A percentile compares a stretch with the other conserved stretches of the same genome.
These are phyloP conservation scores for Penicillium sp. DNA, from an alignment of 2,329 filamentous ascomycete genomes.

Conservation along the genomic window DNA sequence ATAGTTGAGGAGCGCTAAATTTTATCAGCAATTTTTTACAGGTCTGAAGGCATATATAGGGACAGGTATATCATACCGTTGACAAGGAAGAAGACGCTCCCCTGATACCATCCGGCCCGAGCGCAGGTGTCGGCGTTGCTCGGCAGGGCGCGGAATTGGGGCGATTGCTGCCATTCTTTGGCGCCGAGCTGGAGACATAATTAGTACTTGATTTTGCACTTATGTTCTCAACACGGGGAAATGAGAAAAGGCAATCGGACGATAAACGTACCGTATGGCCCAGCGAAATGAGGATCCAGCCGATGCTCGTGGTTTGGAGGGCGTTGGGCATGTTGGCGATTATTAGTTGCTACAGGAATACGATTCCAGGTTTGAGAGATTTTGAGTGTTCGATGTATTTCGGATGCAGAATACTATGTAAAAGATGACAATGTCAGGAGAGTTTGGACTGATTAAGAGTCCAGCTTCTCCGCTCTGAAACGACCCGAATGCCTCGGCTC, in stretches of 20 bases:
- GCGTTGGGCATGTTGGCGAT: slow-evolving; percentile 16
- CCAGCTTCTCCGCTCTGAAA: background rate
- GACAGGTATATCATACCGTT: slow-evolving; percentile 20
- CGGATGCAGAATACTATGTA: background rate
- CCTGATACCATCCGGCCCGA: slow-evolving; percentile 33
- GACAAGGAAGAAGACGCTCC: slow-evolving; percentile 30
- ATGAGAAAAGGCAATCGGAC: background rate
- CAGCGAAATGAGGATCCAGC: slow-evolving; percentile 26
- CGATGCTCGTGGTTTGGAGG: slow-evolving; percentile 21
- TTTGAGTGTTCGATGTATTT: no score
- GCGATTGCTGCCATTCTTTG: slow-evolving; percentile 27
- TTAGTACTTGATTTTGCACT: slow-evolving; percentile 1
- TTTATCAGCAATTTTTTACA: background rate
- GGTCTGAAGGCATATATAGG: background rate
- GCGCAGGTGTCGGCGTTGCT: slow-evolving; percentile 30
- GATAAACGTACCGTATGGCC: slow-evolving; percentile 24
- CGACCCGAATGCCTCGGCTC: slow-evolving; percentile 1
- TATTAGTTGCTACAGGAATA: background rate
- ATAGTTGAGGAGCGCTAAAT: slow-evolving; percentile 19
- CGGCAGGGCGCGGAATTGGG: slow-evolving; percentile 28
- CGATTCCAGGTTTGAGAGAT: background rate
- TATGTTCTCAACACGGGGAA: no score
- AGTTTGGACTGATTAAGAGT: background rate
- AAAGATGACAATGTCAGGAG: background rate
- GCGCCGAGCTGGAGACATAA: slow-evolving; percentile 11